Percentiles rank a stretch among this genome's conserved stretches.
These are phyloP conservation scores for Dactylella cylindrospora DNA, from an alignment of 2,329 filamentous ascomycete genomes.

Conservation along the genomic window DNA sequence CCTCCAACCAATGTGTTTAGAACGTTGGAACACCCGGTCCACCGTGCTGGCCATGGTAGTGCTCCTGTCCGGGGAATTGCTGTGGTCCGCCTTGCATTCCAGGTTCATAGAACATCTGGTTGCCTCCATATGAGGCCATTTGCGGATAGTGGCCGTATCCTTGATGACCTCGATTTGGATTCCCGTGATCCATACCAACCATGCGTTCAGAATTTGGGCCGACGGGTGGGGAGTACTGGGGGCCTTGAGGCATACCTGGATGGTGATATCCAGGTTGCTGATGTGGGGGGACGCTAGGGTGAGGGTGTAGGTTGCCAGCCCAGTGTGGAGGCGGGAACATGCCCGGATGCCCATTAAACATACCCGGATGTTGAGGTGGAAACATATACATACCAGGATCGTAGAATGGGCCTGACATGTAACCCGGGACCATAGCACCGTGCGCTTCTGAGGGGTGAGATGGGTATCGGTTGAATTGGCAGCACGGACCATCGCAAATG, in stretches of 20 bases:
- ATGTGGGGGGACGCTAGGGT: slow-evolving; percentile 18
- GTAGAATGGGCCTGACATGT: slow-evolving; percentile 16
- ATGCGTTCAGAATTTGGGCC: slow-evolving; percentile 7
- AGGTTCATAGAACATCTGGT: slow-evolving; percentile 21
- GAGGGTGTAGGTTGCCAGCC: slow-evolving; percentile 7
- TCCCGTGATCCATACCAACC: slow-evolving; percentile 11
- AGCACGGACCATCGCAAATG: slow-evolving; percentile 31
- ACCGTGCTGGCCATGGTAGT: slow-evolving; percentile 19
- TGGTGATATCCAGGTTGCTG: slow-evolving; percentile 20
- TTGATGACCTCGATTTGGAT: slow-evolving; percentile 12
- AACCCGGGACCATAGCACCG: slow-evolving; percentile 14
- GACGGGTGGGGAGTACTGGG: slow-evolving; percentile 23
- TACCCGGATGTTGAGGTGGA: slow-evolving; percentile 2
- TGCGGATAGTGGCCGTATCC: slow-evolving; percentile 16
- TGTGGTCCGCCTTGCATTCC: slow-evolving; percentile 12
- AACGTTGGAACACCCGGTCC: slow-evolving; percentile 16
- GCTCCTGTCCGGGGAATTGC: slow-evolving; percentile 11
- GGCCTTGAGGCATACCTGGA: slow-evolving; percentile 5
- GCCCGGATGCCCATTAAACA: slow-evolving; percentile 12
- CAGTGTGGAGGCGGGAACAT: slow-evolving; percentile 28
- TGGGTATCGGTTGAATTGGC: slow-evolving; percentile 8
- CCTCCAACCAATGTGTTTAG: slow-evolving; percentile 1
- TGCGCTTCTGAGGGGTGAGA: slow-evolving; percentile 16
- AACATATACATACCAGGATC: slow-evolving; percentile 30
- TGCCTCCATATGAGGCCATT: slow-evolving; percentile 12